Conservation (phyloP, 441 rosid genomes). For the Adansonia rubrostipa region DNA sequence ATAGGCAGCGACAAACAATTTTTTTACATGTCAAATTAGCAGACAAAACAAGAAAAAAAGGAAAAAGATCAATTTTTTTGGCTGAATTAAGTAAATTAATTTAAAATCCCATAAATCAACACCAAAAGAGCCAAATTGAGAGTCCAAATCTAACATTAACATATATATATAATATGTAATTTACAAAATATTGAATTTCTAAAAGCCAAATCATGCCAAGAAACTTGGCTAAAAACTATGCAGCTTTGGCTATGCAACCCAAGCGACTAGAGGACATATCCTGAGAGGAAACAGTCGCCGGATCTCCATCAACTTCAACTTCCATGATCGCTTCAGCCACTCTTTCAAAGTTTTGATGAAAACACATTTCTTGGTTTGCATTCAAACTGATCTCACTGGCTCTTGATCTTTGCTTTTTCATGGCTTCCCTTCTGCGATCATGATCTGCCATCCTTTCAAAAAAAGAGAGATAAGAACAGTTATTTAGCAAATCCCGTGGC, state of each 20-base stretch:
- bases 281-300: slow-evolving; percentile 36
- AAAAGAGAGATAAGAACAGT: background rate
- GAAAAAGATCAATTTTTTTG: too few species aligned
- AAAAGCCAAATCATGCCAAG: too few species aligned
- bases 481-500: background rate
- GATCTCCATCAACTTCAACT: slow-evolving; percentile 41
- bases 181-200: too few species aligned
- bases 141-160: too few species aligned
- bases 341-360: slow-evolving; percentile 23
- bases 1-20: too few species aligned
- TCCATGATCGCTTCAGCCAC: slow-evolving; percentile 27
- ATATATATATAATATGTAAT: too few species aligned
- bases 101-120: too few species aligned
- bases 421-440: slow-evolving; percentile 53
- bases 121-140: too few species aligned
- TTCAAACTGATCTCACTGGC: slow-evolving; percentile 12
- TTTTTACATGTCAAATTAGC: too few species aligned
- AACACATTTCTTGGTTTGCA: slow-evolving; percentile 34
- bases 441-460: slow-evolving; percentile 53
- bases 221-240: slow-evolving; percentile 22
- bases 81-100: too few species aligned
- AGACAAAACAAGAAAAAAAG: too few species aligned
- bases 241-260: slow-evolving; percentile 52
- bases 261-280: slow-evolving; percentile 39
- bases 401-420: slow-evolving; percentile 46